Percentiles rank a stretch among this genome's conserved stretches.
These are phyloP conservation scores for Verticillium zaregamsianum DNA, from an alignment of 2,329 filamentous ascomycete genomes.

Conservation along the genomic window DNA sequence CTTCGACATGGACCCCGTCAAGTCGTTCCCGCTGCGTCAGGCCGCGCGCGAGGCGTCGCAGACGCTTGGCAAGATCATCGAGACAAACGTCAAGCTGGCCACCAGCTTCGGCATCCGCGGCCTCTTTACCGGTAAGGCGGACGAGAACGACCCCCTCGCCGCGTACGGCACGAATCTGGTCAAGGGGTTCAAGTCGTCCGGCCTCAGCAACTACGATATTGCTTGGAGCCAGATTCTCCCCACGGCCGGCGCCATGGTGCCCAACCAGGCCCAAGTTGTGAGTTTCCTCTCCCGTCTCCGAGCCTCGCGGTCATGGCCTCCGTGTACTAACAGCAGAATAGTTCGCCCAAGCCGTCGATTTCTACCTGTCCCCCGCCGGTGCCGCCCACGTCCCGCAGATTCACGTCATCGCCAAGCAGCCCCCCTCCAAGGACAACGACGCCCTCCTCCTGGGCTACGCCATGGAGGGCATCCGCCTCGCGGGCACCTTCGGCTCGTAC, in stretches of 20 bases:
- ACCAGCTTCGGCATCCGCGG: conserved; percentile 41
- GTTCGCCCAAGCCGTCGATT: conserved; percentile 71
- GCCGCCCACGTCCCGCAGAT: conserved; percentile 55
- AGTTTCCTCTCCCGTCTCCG: conserved; percentile 17
- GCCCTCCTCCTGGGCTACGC: conserved; percentile 64
- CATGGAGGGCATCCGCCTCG: conserved; percentile 67
- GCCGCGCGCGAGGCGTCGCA: conserved; percentile 52
- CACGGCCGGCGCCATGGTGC: conserved; percentile 61
- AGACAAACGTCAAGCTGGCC: conserved; percentile 60
- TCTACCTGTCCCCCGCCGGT: conserved; percentile 59
- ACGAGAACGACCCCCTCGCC: conserved; percentile 51
- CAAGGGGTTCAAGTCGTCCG: conserved; percentile 56
- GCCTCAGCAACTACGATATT: conserved; percentile 57
- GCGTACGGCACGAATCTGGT: conserved; percentile 64
- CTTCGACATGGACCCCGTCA: conserved; percentile 61
- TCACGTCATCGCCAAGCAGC: conserved; percentile 51
- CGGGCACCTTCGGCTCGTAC: conserved; percentile 58
- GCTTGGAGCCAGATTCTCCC: conserved; percentile 69
- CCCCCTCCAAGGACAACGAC: conserved; percentile 54
- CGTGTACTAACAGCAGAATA: conserved; percentile 23
- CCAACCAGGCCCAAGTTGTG: conserved; percentile 66
- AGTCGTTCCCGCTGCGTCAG: conserved; percentile 60
- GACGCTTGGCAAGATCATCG: conserved; percentile 58
- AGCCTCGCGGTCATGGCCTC: not conserved
- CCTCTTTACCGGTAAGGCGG: conserved; percentile 45